Evolutionary conservation across 768 basidiomycete species (phyloP), one percentile per base, ranked within the genome.

Genomic region (Thelephora aurantiotincta): DNA sequence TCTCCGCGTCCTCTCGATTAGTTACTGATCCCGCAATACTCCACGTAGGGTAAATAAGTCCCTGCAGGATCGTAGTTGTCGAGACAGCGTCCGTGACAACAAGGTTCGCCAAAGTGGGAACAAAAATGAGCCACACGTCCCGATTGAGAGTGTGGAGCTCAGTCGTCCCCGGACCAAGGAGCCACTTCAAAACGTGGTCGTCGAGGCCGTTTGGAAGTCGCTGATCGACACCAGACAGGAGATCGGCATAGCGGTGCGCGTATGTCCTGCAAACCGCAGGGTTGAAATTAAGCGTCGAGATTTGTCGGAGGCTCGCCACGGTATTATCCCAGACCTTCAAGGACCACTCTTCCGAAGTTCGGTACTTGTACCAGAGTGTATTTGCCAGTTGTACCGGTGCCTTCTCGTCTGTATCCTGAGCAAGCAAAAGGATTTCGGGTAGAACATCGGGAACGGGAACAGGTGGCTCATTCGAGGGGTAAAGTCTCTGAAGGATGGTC

Each of bases 261-360:
- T 74, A 76, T 33, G 65, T 63, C 44, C 69, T 67, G 19, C 75
- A 73, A 20, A 63, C 68, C 46, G 61, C 58, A 6, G 58, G 49
- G 48, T 79, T 77, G 3, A 67, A 54, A 13, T 70, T 70, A 68
- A 82, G 73, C 38, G 63, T 60, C 5, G 80, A 75, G 38, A 84
- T 69, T 58, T 82, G 80, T 37, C 79, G 81, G 38, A 90, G 66
- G 45, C 79, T 80, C 5, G 82, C 76, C 38, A 90, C 69, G 1
- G 80, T 77, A 55, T 84, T 88, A 58, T 88, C 84, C 86, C 86
- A 89, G 16, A 82, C 81, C 54, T 80, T 82, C 77, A 77, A 82
- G 1, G 74, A 84, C 84, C 86, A 88, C 54, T 85, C 75, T 12
- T 62, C 56, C 0, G 83, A 75, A 13, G 74, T 75, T 37, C 82